phyloP scores from a whole-genome alignment of 768 basidiomycete genomes.

The Trametes sanguinea region DNA sequence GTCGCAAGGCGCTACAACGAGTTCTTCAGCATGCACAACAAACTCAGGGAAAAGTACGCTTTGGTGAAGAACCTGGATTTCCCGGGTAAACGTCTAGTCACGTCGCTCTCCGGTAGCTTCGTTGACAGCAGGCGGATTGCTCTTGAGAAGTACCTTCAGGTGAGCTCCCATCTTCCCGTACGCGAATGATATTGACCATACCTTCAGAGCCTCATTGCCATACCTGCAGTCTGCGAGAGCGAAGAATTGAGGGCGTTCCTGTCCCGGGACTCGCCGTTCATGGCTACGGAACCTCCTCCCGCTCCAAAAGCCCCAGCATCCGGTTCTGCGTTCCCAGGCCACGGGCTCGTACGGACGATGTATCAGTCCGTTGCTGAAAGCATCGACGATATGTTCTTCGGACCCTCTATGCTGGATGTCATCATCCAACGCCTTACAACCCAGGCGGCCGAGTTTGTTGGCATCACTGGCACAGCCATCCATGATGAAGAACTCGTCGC shows the following conservation, averaged over 20 bases:
- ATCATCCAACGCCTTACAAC: conserved; percentile 89
- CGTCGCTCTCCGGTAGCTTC: conserved; percentile 84
- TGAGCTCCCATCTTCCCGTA: conserved; percentile 34
- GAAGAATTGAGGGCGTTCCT: conserved; percentile 82
- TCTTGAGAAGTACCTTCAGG: conserved; percentile 91
- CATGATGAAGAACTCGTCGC: conserved; percentile 85
- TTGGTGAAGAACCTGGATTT: conserved; percentile 77
- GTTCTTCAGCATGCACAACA: conserved; percentile 87
- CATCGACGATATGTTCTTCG: conserved; percentile 97
- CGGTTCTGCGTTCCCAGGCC: conserved; percentile 56
- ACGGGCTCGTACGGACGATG: conserved; percentile 79
- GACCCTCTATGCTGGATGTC: conserved; percentile 93
- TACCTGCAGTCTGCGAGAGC: conserved; percentile 78
- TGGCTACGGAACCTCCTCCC: conserved; percentile 50
- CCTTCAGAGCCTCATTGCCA: conserved; percentile 66
- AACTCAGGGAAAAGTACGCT: conserved; percentile 73
- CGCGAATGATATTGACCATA: neutral
- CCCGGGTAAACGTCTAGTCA: conserved; percentile 90
- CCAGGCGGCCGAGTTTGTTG: conserved; percentile 88
- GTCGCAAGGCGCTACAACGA: conserved; percentile 94
- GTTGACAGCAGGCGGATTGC: conserved; percentile 78
- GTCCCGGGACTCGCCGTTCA: conserved; percentile 84
- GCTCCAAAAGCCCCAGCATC: conserved; percentile 41
- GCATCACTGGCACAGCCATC: conserved; percentile 75
- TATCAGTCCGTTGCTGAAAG: conserved; percentile 93